A percentile compares a stretch with the other conserved stretches of the same genome.
phyloP scores from a whole-genome alignment of 2,329 filamentous ascomycete genomes.

The Aureobasidium sp. region DNA sequence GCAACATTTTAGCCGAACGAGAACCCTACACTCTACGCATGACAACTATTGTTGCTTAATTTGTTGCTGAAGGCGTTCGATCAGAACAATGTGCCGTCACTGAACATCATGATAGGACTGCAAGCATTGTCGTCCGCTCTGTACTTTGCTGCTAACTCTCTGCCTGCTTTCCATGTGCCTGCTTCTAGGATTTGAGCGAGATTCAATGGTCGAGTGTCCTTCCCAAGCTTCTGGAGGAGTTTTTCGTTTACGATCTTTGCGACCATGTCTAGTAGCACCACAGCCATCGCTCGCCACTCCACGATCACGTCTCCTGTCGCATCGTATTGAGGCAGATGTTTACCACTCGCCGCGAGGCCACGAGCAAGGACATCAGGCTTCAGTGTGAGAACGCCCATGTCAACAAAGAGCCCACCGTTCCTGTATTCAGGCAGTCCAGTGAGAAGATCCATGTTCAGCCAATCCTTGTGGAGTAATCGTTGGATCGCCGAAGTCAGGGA shows the following conservation, averaged over 20 bases:
- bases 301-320: slow-evolving; percentile 82
- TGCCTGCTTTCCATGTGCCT: slow-evolving; percentile 94
- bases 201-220: slow-evolving; percentile 76
- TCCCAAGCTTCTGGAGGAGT: slow-evolving; percentile 73
- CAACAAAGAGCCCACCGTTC: slow-evolving; percentile 89
- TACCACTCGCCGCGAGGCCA: slow-evolving; percentile 75
- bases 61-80: too few relatives aligned
- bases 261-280: slow-evolving; percentile 78
- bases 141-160: too few relatives aligned
- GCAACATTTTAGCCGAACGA: too few relatives aligned
- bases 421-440: slow-evolving; percentile 94
- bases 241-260: slow-evolving; percentile 73
- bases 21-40: too few relatives aligned
- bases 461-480: slow-evolving; percentile 81
- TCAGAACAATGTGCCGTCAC: too few relatives aligned
- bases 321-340: slow-evolving; percentile 78
- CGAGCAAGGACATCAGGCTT: slow-evolving; percentile 75
- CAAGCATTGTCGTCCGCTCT: too few relatives aligned
- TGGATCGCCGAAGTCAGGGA: slow-evolving; percentile 94
- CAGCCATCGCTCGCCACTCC: slow-evolving; percentile 80
- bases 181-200: slow-evolving; percentile 94
- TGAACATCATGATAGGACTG: too few relatives aligned
- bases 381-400: slow-evolving; percentile 82
- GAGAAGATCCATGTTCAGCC: slow-evolving; percentile 83
- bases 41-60: too few relatives aligned